Conservation (phyloP, 495 filamentous ascomycete species). For the Lophiostoma macrostomum region DNA sequence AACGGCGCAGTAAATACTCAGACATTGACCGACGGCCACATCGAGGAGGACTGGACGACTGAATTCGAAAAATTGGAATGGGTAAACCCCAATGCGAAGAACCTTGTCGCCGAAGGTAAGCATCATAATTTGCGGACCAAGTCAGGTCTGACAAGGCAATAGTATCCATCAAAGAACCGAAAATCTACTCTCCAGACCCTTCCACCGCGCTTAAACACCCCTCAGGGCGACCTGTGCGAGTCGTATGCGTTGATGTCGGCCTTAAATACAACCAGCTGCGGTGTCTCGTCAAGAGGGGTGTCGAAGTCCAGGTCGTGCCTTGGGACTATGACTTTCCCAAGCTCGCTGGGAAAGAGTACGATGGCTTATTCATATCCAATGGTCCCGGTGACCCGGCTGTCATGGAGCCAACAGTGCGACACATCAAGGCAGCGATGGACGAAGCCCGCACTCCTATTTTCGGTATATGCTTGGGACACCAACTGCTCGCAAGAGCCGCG, state of each 20-base stretch:
- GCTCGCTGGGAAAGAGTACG: slow-evolving; percentile 74
- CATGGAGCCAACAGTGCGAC: slow-evolving; percentile 68
- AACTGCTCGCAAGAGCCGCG: slow-evolving; percentile 85
- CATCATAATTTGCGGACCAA: slow-evolving; percentile 12
- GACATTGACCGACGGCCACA: slow-evolving; percentile 32
- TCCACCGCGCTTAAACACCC: slow-evolving; percentile 72
- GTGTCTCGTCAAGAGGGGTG: slow-evolving; percentile 84
- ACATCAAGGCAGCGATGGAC: slow-evolving; percentile 67
- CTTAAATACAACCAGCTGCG: slow-evolving; percentile 96
- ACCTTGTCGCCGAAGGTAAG: slow-evolving; percentile 90
- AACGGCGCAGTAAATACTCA: slow-evolving; percentile 30
- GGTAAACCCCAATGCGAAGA: slow-evolving; percentile 87
- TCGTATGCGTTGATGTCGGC: slow-evolving; percentile 92
- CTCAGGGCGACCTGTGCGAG: slow-evolving; percentile 77
- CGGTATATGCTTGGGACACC: slow-evolving; percentile 95
- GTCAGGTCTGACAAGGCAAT: slow-evolving; percentile 26
- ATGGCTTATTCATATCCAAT: slow-evolving; percentile 96
- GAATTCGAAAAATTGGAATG: slow-evolving; percentile 76
- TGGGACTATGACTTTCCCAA: slow-evolving; percentile 89
- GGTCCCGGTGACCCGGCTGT: slow-evolving; percentile 93
- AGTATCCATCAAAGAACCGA: slow-evolving; percentile 85
- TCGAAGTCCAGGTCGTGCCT: slow-evolving; percentile 90
- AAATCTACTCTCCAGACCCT: slow-evolving; percentile 70
- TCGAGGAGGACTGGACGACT: slow-evolving; percentile 56
- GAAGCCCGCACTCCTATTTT: slow-evolving; percentile 84